Evolutionary conservation across 495 filamentous ascomycete species (phyloP), one percentile per base, ranked within the genome.

Genomic region (Aspergillus panamensis): DNA sequence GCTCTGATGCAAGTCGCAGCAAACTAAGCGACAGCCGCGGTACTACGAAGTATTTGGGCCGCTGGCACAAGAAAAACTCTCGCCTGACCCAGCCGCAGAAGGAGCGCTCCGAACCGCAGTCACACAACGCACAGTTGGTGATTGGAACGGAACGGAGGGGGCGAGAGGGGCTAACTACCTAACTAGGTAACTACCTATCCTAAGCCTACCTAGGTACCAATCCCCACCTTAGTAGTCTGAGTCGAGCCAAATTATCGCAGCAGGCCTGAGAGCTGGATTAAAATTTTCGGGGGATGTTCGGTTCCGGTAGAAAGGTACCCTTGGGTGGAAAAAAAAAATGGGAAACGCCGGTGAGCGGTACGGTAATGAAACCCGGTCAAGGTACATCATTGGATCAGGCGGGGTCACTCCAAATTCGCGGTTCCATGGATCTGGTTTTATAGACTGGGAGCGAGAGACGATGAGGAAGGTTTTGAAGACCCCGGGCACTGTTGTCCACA

Each of bases 41-140:
- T 16, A 8, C 12, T 19, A 17, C 42, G n/a, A n/a, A n/a, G n/a
- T n/a, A n/a, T n/a, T n/a, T n/a, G n/a, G n/a, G 21, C 35, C 30
- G 61, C 57, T 60, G 58, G 57, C 32, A 21, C 25, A 51, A 35
- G 21, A 35, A 19, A 33, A 52, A 35, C 30, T 54, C 49, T 50
- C 55, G 35, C 61, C 61, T 48, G 60, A 47, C 47, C 60, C 58
- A 66, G 57, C 51, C 48, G 60, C 60, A 55, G 62, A 63, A 63
- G 63, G 60, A 53, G 63, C 63, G 63, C 63, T 63, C 60, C 63
- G 63, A 61, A 62, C 63, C 63, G 63, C 63, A 49, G 53, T 55
- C 51, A 59, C 57, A 60, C 54, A 35, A 30, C 51, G 56, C 57
- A 60, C 54, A 35, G 39, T 53, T 51, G 50, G 30, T 59, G 49